Evolutionary conservation across 768 basidiomycete genomes (phyloP), one percentile per base, ranked within the genome.

Genomic region (Boletus rubroflammeus): DNA sequence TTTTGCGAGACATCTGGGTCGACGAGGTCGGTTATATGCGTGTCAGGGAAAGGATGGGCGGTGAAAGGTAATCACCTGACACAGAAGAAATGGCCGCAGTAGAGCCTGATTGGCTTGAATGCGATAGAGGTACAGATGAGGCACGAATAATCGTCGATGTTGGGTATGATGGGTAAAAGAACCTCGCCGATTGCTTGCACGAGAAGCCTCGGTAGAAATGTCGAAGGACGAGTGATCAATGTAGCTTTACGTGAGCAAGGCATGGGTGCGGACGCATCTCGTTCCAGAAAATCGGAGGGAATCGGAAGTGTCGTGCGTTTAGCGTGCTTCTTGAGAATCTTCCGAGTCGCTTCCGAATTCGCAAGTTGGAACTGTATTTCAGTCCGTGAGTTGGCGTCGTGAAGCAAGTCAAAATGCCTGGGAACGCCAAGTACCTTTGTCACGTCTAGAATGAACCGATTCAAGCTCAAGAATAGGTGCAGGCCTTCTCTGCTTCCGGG

Each of bases 291-390:
- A 49, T 66, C 54, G 13, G 56, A 56, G 2, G 85, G 78, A 59
- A 88, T 76, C 1, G 90, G 87, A 9, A 98, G 75, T 0, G 89
- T 84, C 0, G 93, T 96, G 4, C 91, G 84, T 67, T 96, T 96
- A 28, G 90, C 80, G 65, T 95, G 94, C 66, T 97, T 97, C 78
- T 96, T 96, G 48, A 96, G 80, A 55, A 93, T 93, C 73, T 97
- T 97, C 34, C 93, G 83, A 3, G 87, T 89, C 2, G 93, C 94
- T 69, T 96, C 93, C 7, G 86, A 78, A 64, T 92, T 96, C 7
- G 90, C 93, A 36, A 79, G 66, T 63, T 93, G 87, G 65, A 93
- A 91, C 88, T 89, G 34, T 17, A 19, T 13, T 32, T 17, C 14
- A 39, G 35, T 32, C 7, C 9, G 9, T 50, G 35, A 58, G 23